Evolutionary conservation across 73 alveolate genomes (phyloP), one percentile per base, ranked within the genome.

Genomic region (Durusdinium trenchii): DNA sequence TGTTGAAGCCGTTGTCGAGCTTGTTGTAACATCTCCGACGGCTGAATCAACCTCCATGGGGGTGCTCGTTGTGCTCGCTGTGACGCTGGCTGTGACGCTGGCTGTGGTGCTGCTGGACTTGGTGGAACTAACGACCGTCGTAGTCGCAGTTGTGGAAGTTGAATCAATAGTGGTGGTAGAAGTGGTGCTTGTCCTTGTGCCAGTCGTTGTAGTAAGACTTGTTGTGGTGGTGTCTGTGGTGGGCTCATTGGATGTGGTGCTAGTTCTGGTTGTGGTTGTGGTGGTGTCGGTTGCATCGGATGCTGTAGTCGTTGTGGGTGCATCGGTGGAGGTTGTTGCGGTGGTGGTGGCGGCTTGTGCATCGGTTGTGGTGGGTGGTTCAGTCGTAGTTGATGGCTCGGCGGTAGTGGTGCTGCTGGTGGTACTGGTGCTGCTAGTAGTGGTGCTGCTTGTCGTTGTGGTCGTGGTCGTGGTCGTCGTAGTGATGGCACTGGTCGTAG

Each of bases 181-280:
- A n/a, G 86, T 76, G n/a, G 86, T 76, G n/a, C 57, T 76, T 4
- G 86, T 76, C 4, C 57, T 76, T 6, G 86, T 76, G n/a, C 57
- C 10, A 76, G 86, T 76, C 9, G 86, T 38, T 6, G 86, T n/a
- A 76, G 86, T 38, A n/a, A 54, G 18, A n/a, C 57, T 38, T 32
- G 86, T 76, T 6, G 86, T 38, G n/a, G 86, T 76, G n/a, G 86
- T 76, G 36, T 50, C 36, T 14, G 86, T 76, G n/a, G 86, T 76
- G 38, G 86, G 7, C 12, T 23, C 28, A 38, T 23, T 64, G 42
- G 79, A 16, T 16, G 79, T 64, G 42, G 79, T 64, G 42, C 42
- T 64, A 64, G 79, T 64, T 6, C 42, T 64, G 42, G 79, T 64
- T 16, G 79, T 64, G 42, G 79, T 64, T 6, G 79, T 64, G 42